Base-by-base conservation (phyloP, 176 grass and related monocot genomes). In the Oryza punctata region DNA sequence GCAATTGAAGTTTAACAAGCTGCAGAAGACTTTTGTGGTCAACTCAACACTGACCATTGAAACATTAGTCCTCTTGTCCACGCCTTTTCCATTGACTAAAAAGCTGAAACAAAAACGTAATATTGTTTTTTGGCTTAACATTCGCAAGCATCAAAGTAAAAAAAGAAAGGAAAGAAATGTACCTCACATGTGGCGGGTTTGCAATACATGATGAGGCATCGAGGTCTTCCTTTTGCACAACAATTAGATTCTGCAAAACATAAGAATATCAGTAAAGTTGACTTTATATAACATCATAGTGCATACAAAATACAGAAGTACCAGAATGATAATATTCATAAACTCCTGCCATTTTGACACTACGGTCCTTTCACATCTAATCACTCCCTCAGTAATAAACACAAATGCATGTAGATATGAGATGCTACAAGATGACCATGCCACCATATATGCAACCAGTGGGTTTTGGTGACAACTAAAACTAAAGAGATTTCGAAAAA, bases 21-120 rank as follows among this genome's bases (percentile, higher is more conserved):
- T 46, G 16, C 12, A 72, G 43, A 82, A 81, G 43, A 37, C 60
- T 63, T 63, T 49, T 21, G 54, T 59, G 57, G 43, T 59, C 59
- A 30, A 59, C 46, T n/a, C 28, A 27, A 49, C 27, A 83, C 91
- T 73, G 67, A 99, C 96, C 96, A 96, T 89, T 81, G 83, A 82
- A 85, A 92, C 69, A 87, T 92, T 99, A 82, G 81, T 99, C 82
- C 96, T 99, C 81, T 69, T 94, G 65, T 99, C 96, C 49, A 99
- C 89, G 7, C 89, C 93, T 72, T 92, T 99, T 79, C 93, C 96
- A 30, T 99, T 99, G 47, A 99, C 59, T 82, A 99, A 87, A 90
- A 99, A 94, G 70, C 96, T 99, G 80, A 73, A 88, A 87, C 60
- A 86, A 69, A 86, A 41, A 44, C 2, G 23, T 65, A 85, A 61